These are phyloP conservation scores for Russula sp. DNA, from an alignment of 768 basidiomycete genomes.

Conservation along the genomic window DNA sequence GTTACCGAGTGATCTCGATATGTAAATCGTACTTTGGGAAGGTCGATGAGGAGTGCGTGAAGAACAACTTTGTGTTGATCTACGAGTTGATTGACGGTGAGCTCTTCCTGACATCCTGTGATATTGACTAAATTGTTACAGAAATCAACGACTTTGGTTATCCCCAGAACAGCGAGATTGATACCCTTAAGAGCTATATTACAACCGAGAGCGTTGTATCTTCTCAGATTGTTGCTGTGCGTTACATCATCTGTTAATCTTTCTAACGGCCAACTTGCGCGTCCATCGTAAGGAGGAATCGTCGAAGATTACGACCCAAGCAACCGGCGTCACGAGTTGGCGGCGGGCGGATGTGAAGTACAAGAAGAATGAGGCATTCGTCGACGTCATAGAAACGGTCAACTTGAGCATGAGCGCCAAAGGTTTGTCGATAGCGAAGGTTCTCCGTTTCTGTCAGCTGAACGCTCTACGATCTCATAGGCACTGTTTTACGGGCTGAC, in stretches of 20 bases:
- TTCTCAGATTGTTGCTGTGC: constrained; percentile 73
- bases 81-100: constrained; percentile 96
- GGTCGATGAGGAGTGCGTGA: constrained; percentile 95
- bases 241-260: constrained; percentile 26
- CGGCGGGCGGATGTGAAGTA: constrained; percentile 93
- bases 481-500: constrained; percentile 87
- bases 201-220: constrained; percentile 95
- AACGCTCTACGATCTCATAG: constrained; percentile 34
- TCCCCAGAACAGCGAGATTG: constrained; percentile 98
- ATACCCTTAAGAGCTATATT: constrained; percentile 95
- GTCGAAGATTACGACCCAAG: constrained; percentile 94
- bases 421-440: constrained; percentile 42
- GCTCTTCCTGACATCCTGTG: constrained; percentile 24
- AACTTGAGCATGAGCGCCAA: constrained; percentile 97
- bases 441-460: background rate
- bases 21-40: constrained; percentile 97
- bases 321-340: constrained; percentile 96
- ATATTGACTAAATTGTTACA: constrained; percentile 27
- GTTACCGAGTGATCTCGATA: constrained; percentile 93
- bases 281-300: constrained; percentile 72
- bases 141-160: constrained; percentile 99
- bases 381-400: constrained; percentile 97
- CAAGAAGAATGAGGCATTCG: constrained; percentile 99
- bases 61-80: constrained; percentile 98
- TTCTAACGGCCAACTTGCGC: background rate